Percentiles rank a stretch among this genome's conserved stretches.
Conservation (phyloP, 495 filamentous ascomycete genomes). For the Glarea lozoyensis region DNA sequence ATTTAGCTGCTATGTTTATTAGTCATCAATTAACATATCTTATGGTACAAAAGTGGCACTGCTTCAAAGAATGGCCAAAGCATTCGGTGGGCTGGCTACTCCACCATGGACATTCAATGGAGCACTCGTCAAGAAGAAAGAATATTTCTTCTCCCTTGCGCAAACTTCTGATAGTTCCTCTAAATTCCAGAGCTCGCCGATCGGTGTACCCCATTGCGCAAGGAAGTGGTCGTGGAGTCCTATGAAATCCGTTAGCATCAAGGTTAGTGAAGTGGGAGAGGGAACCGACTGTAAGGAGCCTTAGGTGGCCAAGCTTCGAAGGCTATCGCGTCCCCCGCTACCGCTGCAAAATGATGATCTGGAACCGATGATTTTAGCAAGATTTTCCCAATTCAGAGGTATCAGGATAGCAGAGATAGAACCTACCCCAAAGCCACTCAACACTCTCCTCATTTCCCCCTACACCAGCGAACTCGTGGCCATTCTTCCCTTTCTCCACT, state of each 20-base stretch:
- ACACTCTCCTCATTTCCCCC: conserved; percentile 45
- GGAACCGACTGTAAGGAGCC: conserved; percentile 8
- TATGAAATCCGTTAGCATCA: conserved; percentile 10
- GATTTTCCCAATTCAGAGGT: too few relatives aligned
- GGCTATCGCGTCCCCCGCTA: conserved; percentile 39
- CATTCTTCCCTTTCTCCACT: conserved; percentile 26
- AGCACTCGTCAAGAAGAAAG: conserved; percentile 19
- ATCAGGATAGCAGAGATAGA: too few relatives aligned
- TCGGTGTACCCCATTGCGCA: conserved; percentile 45
- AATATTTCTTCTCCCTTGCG: conserved; percentile 12
- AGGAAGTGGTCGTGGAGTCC: conserved; percentile 39
- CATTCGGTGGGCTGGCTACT: conserved; percentile 19
- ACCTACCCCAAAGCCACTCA: conserved; percentile 57
- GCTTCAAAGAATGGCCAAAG: conserved; percentile 16
- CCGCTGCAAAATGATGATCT: conserved; percentile 50
- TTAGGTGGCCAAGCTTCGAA: conserved; percentile 30
- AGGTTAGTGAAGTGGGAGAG: neutral
- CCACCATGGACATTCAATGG: conserved; percentile 18
- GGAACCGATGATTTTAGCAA: too few relatives aligned
- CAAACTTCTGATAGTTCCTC: conserved; percentile 31
- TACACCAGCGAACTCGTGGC: conserved; percentile 46
- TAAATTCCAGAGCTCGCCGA: conserved; percentile 51
- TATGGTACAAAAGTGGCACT: too few relatives aligned
- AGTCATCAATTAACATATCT: too few relatives aligned
- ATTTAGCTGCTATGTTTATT: too few relatives aligned